These are phyloP conservation scores for Chimonanthus praecox DNA, from an alignment of 164 flowering plant genomes.

Conservation along the genomic window DNA sequence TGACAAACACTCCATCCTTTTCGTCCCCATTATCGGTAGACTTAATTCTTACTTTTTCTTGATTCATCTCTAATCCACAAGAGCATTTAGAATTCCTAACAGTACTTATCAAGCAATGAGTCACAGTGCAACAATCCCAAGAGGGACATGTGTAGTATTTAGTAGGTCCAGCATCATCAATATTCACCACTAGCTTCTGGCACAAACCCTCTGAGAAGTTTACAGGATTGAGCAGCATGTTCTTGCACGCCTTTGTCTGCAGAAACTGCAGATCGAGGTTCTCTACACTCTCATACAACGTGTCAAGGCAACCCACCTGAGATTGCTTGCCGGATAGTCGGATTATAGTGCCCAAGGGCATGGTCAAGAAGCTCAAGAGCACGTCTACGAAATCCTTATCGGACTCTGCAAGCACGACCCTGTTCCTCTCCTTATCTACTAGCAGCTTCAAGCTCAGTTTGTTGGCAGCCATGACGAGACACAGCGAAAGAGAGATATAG, in stretches of 20 bases:
- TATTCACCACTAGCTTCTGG: background rate
- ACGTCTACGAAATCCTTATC: constrained; percentile 13
- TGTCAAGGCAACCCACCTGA: constrained; percentile 14
- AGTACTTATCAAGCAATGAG: no score
- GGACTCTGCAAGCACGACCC: constrained; percentile 8
- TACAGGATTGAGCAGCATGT: constrained; percentile 13
- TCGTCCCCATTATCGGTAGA: no score
- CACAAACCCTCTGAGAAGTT: constrained; percentile 4
- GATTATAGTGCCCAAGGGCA: constrained; percentile 15
- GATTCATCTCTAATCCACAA: no score
- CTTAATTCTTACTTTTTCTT: no score
- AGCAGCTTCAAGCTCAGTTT: background rate
- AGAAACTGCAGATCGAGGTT: constrained; percentile 8
- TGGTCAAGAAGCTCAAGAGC: constrained; percentile 21
- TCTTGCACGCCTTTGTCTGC: constrained; percentile 8
- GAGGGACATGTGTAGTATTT: no score
- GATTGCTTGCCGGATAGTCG: constrained; percentile 4
- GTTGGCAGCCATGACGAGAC: background rate
- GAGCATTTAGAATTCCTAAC: no score
- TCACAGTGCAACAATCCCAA: no score
- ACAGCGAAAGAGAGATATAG: background rate
- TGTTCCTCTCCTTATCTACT: constrained; percentile 8
- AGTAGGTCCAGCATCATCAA: no score
- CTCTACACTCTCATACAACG: constrained; percentile 12
- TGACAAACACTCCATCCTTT: no score